Base-by-base conservation (phyloP, 371 early-diverging fungal species). In the Apophysomyces sp. region DNA sequence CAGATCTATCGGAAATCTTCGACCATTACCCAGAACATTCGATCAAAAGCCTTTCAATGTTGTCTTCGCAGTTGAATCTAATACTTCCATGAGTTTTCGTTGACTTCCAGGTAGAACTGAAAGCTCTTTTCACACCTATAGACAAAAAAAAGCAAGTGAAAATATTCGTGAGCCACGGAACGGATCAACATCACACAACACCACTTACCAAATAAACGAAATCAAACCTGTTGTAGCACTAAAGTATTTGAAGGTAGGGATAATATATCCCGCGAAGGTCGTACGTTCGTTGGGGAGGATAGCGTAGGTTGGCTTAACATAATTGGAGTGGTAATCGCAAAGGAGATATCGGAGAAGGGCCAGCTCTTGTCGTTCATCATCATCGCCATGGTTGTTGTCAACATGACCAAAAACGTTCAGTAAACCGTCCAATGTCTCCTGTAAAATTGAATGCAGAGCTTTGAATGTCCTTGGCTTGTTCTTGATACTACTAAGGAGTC, bases 131-230 rank as follows among this genome's bases (percentile, higher is more conserved):
- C 34, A 34, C 34, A 34, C 34, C 34, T 34, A 34, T 34, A 34
- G 34, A 34, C 34, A 34, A 44, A 44, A 16, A 44, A 9, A 44
- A 44, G n/a, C n/a, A 44, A 16, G n/a, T 44, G 4, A 16, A 44
- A 16, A 44, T 44, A 44, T n/a, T 16, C 24, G 24, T 16, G 44
- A 29, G 29, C 27, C 31, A 55, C 30, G 55, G 18, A 16, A 55
- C n/a, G 55, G 24, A 52, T 52, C 52, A 52, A 52, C 53, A 52
- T 26, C 53, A 26, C 30, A 52, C 30, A 52, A 52, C 26, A 29
- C 26, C 53, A 26, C 28, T 26, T 52, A 30, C 53, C 53, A 52
- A 24, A 26, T 15, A 52, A 52, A 26, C 11, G 30, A 52, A 21
- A 52, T 4, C 52, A 16, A 52, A 52, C 2, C 18, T 16, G 12